phyloP scores from a whole-genome alignment of 768 basidiomycete genomes.

The Auriscalpium orientale region DNA sequence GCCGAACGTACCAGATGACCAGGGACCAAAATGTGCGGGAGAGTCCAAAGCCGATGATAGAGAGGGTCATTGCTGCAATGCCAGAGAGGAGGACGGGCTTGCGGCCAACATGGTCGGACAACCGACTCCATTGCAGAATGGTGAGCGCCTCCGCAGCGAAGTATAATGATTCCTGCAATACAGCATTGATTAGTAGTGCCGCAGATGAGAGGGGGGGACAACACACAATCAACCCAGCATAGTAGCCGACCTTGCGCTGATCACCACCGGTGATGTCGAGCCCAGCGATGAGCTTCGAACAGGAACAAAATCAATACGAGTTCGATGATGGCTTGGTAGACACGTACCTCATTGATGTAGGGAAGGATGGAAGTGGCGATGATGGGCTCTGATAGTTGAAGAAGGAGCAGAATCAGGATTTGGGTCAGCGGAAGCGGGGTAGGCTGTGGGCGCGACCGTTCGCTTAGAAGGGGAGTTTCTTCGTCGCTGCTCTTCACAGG shows the following conservation, averaged over 20 bases:
- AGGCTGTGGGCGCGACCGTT: slow-evolving; percentile 18
- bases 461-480: slow-evolving; percentile 12
- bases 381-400: slow-evolving; percentile 73
- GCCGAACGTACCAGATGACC: slow-evolving; percentile 32
- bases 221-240: slow-evolving; percentile 65
- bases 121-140: slow-evolving; percentile 66
- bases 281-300: slow-evolving; percentile 49
- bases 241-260: slow-evolving; percentile 65
- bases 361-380: slow-evolving; percentile 72
- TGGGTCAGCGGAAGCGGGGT: slow-evolving; percentile 67
- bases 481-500: slow-evolving; percentile 1
- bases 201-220: not conserved
- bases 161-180: slow-evolving; percentile 62
- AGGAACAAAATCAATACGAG: no score
- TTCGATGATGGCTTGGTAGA: no score
- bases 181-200: slow-evolving; percentile 3
- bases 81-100: slow-evolving; percentile 69
- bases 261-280: slow-evolving; percentile 64
- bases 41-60: slow-evolving; percentile 71
- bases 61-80: slow-evolving; percentile 52
- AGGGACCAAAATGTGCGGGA: slow-evolving; percentile 62
- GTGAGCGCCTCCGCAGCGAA: slow-evolving; percentile 68
- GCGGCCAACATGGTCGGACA: slow-evolving; percentile 66
- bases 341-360: slow-evolving; percentile 2
- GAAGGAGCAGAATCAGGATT: slow-evolving; percentile 58